These are phyloP conservation scores for Blastobotrys capitulatus DNA, from an alignment of 1,139 yeast genomes.

Conservation along the genomic window DNA sequence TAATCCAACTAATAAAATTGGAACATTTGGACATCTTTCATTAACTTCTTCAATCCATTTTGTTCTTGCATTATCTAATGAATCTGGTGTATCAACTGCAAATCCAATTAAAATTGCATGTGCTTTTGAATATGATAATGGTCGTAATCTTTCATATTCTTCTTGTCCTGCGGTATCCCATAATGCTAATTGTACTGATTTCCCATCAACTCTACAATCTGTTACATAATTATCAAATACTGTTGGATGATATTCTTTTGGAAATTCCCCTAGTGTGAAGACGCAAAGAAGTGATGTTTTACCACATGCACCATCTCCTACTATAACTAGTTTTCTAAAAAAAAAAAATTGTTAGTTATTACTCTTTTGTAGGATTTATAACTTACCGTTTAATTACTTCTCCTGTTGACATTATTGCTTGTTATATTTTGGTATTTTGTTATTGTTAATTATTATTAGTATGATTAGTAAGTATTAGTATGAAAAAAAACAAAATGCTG, in stretches of 20 bases:
- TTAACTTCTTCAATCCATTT: constrained; percentile 74
- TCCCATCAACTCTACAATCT: constrained; percentile 88
- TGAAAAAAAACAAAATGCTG: too few species aligned
- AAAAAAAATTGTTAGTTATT: background rate
- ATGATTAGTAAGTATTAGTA: too few species aligned
- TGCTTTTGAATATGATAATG: constrained; percentile 63
- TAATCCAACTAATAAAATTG: constrained; percentile 82
- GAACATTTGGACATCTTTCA: constrained; percentile 76
- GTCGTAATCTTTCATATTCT: constrained; percentile 52
- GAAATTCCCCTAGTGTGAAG: constrained; percentile 79
- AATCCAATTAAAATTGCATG: constrained; percentile 66
- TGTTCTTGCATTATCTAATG: constrained; percentile 54
- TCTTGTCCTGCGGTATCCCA: constrained; percentile 99
- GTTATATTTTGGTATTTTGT: background rate
- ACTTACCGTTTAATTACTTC: constrained; percentile 24
- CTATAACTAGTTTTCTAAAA: constrained; percentile 72
- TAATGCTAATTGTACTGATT: constrained; percentile 77
- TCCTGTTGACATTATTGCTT: background rate
- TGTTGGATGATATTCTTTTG: constrained; percentile 61
- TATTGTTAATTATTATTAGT: too few species aligned
- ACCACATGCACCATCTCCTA: constrained; percentile 96
- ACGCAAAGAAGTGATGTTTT: constrained; percentile 88
- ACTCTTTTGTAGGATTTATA: too few species aligned
- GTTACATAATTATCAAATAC: constrained; percentile 94
- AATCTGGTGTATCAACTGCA: constrained; percentile 59